Percentiles rank a stretch among this genome's conserved stretches.
Evolutionary conservation across 306 rosid genomes (phyloP).

Genomic region (Purshia tridentata): DNA sequence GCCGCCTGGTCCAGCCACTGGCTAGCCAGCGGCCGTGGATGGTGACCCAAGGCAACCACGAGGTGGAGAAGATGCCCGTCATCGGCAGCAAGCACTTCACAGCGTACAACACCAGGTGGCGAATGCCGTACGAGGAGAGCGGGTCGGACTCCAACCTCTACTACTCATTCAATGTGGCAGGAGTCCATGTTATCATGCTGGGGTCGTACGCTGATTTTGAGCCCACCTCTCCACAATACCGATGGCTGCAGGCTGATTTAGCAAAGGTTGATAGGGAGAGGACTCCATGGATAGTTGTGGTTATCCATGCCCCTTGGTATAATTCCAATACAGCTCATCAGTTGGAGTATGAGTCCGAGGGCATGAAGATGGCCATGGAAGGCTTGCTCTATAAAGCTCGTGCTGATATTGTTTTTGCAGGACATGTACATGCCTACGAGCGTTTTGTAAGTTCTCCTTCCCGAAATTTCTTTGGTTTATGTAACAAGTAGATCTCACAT

Average conservation of each 20-base stretch:
- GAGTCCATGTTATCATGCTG: slow-evolving; percentile 78
- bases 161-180: slow-evolving; percentile 74
- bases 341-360: slow-evolving; percentile 51
- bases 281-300: slow-evolving; percentile 64
- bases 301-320: slow-evolving; percentile 89
- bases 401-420: slow-evolving; percentile 72
- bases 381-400: slow-evolving; percentile 56
- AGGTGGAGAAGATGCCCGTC: slow-evolving; percentile 49
- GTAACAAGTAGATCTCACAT: too few relatives aligned
- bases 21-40: slow-evolving; percentile 93
- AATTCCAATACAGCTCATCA: slow-evolving; percentile 75
- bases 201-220: slow-evolving; percentile 73
- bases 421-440: slow-evolving; percentile 90
- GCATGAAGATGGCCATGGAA: slow-evolving; percentile 77
- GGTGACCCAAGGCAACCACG: slow-evolving; percentile 91
- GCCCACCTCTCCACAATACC: slow-evolving; percentile 49
- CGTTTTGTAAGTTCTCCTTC: slow-evolving; percentile 61
- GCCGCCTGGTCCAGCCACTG: slow-evolving; percentile 67
- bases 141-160: slow-evolving; percentile 74
- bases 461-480: too few relatives aligned
- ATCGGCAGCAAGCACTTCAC: slow-evolving; percentile 44
- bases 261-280: slow-evolving; percentile 43
- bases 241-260: slow-evolving; percentile 64
- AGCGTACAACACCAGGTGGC: slow-evolving; percentile 82
- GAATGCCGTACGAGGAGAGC: slow-evolving; percentile 69